Conservation (phyloP, 352 stramenopile species). For the Aphanomyces euteiches region DNA sequence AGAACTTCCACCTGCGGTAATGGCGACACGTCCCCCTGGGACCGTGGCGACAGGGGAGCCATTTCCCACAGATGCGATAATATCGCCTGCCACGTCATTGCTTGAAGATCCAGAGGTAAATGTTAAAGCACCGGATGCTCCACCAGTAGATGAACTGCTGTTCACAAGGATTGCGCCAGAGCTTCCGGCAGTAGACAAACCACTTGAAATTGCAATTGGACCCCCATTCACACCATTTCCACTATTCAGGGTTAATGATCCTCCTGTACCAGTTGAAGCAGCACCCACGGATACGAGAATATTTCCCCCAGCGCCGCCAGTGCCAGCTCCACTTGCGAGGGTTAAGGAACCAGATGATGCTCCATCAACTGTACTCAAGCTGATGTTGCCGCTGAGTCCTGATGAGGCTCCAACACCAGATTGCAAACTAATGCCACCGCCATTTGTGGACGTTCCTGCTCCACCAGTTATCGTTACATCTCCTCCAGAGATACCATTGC, state of each 20-base stretch:
- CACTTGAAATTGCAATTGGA: constrained; percentile 45
- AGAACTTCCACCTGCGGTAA: constrained; percentile 36
- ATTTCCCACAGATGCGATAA: constrained; percentile 23
- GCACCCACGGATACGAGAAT: constrained; percentile 28
- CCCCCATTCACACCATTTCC: constrained; percentile 55
- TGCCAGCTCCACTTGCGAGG: neutral
- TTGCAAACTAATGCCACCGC: neutral
- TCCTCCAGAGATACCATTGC: constrained; percentile 7
- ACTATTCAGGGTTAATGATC: constrained; percentile 61
- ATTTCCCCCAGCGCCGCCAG: constrained; percentile 6
- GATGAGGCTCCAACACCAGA: constrained; percentile 2
- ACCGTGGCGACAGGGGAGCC: constrained; percentile 36
- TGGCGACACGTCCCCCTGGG: constrained; percentile 52
- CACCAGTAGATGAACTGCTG: constrained; percentile 38
- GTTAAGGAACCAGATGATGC: constrained; percentile 6
- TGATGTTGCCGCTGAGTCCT: neutral
- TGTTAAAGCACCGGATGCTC: constrained; percentile 6
- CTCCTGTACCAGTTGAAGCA: constrained; percentile 48
- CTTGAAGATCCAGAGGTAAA: constrained; percentile 7
- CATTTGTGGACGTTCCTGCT: neutral
- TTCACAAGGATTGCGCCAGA: constrained; percentile 44
- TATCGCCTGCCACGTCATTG: neutral
- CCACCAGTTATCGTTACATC: constrained; percentile 6
- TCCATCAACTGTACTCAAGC: neutral
- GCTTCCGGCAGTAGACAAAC: constrained; percentile 39